These are phyloP conservation scores for Emergomyces pasteurianus DNA, from an alignment of 2,329 filamentous ascomycete genomes.

Conservation along the genomic window DNA sequence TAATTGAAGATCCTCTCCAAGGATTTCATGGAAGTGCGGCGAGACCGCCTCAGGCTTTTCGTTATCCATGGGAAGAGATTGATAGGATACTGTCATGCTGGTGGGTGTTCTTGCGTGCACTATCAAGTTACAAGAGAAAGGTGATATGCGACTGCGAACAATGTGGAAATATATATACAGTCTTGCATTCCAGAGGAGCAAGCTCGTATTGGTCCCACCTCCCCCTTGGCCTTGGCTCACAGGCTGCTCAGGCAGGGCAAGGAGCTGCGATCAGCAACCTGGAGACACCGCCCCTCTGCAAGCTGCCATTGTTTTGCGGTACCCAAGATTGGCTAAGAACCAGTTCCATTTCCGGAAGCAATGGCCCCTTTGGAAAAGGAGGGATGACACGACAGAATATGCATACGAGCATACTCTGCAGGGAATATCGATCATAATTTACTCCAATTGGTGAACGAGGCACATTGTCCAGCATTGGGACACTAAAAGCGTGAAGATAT, in stretches of 20 bases:
- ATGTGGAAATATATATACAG: not conserved
- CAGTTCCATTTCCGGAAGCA: not conserved
- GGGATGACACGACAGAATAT: not conserved
- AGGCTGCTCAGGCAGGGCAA: not conserved
- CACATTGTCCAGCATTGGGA: not conserved
- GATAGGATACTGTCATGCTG: not conserved
- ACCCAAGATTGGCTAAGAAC: not conserved
- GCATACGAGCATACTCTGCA: not conserved
- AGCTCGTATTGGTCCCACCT: conserved; percentile 2
- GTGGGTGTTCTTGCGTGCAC: not conserved
- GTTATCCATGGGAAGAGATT: conserved; percentile 2
- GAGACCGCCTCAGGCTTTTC: conserved; percentile 3
- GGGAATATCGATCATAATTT: not conserved
- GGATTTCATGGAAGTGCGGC: conserved; percentile 7
- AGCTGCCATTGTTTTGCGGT: not conserved
- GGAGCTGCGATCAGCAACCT: not conserved
- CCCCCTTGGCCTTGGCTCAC: not conserved
- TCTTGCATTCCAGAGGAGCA: not conserved
- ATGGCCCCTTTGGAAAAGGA: not conserved
- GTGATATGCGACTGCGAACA: not conserved
- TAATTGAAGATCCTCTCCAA: conserved; percentile 3
- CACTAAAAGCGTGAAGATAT: not conserved
- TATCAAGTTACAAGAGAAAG: not conserved
- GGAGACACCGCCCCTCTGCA: conserved; percentile 2
- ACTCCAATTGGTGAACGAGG: not conserved